A percentile compares a stretch with the other conserved stretches of the same genome.
These are phyloP conservation scores for Umbelopsis sp. DNA, from an alignment of 192 early-diverging fungal genomes.

Conservation along the genomic window DNA sequence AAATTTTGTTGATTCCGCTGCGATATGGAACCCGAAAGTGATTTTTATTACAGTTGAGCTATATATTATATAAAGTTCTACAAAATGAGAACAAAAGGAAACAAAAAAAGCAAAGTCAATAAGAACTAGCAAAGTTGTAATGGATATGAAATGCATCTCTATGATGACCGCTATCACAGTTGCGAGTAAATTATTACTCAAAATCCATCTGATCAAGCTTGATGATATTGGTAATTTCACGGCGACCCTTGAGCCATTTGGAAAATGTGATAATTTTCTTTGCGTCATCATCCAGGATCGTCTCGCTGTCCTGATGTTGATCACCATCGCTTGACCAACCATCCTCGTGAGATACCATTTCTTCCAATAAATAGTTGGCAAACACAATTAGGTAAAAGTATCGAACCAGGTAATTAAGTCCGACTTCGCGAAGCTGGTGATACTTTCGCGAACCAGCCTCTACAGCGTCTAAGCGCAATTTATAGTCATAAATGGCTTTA, in stretches of 20 bases:
- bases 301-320: conserved; percentile 8
- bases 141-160: too few relatives aligned
- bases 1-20: too few relatives aligned
- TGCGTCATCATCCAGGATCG: conserved; percentile 32
- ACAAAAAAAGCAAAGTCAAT: too few relatives aligned
- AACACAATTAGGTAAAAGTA: conserved; percentile 71
- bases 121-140: too few relatives aligned
- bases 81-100: too few relatives aligned
- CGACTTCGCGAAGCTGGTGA: conserved; percentile 38
- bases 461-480: conserved; percentile 51
- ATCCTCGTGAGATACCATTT: conserved; percentile 29
- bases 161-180: too few relatives aligned
- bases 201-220: conserved; percentile 33
- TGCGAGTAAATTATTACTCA: not conserved
- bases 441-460: conserved; percentile 43
- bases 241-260: conserved; percentile 55
- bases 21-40: too few relatives aligned
- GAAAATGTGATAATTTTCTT: conserved; percentile 45
- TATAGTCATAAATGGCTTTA: conserved; percentile 61
- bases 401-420: conserved; percentile 61
- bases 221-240: conserved; percentile 62
- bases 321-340: not conserved
- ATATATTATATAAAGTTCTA: too few relatives aligned
- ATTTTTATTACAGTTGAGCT: too few relatives aligned
- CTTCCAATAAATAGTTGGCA: conserved; percentile 66